Percentiles rank a stretch among this genome's conserved stretches.
Conservation (phyloP, 805 yeast genomes). For the Ogataea populi-albae region DNA sequence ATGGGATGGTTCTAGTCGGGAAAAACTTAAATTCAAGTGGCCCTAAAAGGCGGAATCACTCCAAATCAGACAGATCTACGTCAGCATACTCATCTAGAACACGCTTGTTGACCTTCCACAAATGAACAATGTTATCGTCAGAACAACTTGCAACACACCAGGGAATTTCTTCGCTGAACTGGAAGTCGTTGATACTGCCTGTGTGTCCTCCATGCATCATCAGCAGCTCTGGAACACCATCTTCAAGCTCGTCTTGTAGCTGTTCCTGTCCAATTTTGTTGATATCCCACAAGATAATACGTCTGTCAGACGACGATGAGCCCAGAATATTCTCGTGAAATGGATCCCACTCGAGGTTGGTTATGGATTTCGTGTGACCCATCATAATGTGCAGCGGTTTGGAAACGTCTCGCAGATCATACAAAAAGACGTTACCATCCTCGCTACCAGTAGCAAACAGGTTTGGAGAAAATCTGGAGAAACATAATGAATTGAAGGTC, state of each 20-base stretch:
- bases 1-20: too few species aligned
- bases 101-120: slow-evolving; percentile 47
- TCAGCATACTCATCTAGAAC: slow-evolving; percentile 26
- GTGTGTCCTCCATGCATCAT: slow-evolving; percentile 95
- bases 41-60: too few species aligned
- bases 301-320: slow-evolving; percentile 72
- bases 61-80: slow-evolving; percentile 13
- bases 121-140: slow-evolving; percentile 58
- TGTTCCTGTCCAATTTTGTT: slow-evolving; percentile 80
- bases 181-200: slow-evolving; percentile 68
- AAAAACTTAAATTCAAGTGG: too few species aligned
- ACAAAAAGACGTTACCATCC: slow-evolving; percentile 62
- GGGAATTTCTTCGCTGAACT: slow-evolving; percentile 68
- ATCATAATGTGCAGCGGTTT: slow-evolving; percentile 64
- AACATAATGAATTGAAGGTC: slow-evolving; percentile 61
- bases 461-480: slow-evolving; percentile 58
- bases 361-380: slow-evolving; percentile 76
- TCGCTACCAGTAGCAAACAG: slow-evolving; percentile 68
- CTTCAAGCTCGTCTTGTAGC: slow-evolving; percentile 82
- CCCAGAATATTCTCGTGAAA: slow-evolving; percentile 74
- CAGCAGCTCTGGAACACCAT: slow-evolving; percentile 82
- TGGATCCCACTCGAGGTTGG: slow-evolving; percentile 75
- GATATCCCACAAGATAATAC: slow-evolving; percentile 81
- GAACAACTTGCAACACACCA: slow-evolving; percentile 72
- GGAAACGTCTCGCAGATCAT: slow-evolving; percentile 49